Evolutionary conservation across 208 protist species (phyloP).

Genomic region (Leishmania major): DNA sequence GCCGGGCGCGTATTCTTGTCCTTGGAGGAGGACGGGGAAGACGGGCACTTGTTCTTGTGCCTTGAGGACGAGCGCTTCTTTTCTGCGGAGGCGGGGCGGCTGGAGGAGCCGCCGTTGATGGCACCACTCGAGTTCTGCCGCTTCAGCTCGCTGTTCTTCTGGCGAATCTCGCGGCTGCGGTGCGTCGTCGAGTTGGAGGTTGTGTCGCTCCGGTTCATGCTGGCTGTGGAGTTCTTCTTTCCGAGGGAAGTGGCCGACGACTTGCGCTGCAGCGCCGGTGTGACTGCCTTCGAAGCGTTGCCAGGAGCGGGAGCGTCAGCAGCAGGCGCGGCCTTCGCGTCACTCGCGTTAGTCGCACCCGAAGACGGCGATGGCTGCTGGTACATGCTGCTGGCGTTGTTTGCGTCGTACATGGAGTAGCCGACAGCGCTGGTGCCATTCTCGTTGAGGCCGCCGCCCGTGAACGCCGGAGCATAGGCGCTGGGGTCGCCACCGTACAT

Average conservation of each 20-base stretch:
- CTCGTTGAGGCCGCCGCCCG: slow-evolving; percentile 1
- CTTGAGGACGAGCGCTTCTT: not conserved
- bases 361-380: not conserved
- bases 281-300: not conserved
- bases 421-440: not conserved
- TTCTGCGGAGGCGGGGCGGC: not conserved
- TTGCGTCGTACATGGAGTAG: slow-evolving; percentile 16
- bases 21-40: not conserved
- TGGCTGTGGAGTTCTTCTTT: not conserved
- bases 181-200: slow-evolving; percentile 8
- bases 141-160: slow-evolving; percentile 44
- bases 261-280: slow-evolving; percentile 6
- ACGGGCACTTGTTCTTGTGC: not conserved
- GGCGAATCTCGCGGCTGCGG: slow-evolving; percentile 35
- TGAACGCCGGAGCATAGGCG: slow-evolving; percentile 5
- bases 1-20: slow-evolving; percentile 6
- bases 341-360: not conserved
- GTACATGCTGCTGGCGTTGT: slow-evolving; percentile 12
- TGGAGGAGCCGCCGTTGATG: slow-evolving; percentile 5
- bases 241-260: not conserved
- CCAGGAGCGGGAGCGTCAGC: not conserved
- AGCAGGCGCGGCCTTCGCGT: not conserved
- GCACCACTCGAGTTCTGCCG: slow-evolving; percentile 15
- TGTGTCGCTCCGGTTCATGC: not conserved
- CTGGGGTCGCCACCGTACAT: slow-evolving; percentile 19